Base-by-base conservation (phyloP, 2,329 filamentous ascomycete genomes). In the Phoma herbarum region DNA sequence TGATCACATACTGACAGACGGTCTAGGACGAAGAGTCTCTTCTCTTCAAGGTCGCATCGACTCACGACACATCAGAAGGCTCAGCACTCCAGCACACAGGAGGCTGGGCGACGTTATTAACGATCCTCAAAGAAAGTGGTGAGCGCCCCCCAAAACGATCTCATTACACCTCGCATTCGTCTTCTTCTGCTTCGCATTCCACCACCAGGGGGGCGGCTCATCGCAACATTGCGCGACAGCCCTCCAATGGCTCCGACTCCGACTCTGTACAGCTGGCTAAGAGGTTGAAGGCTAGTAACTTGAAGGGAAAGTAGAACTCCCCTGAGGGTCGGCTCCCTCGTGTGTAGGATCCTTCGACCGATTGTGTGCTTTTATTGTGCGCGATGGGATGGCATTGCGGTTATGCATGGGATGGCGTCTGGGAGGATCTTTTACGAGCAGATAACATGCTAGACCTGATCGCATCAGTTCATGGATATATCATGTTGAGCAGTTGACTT, bases 71-170 rank as follows among this genome's bases (percentile, higher is more conserved):
- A 57, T 86, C 89, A 61, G 91, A 96, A 68, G 89, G 89, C 60
- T 88, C 92, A 74, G 89, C 95, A 75, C 85, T 99, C 68, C 87
- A 93, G 79, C 90, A 92, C 70, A 93, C 90, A 70, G 86, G 90
- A 74, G 95, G 95, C 73, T 99, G 95, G 95, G 91, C 93, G 78
- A 98, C 92, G 59, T 85, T 99, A 74, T 85, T 94, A 80, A 90
- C 91, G 78, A 96, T 99, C 77, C 86, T 98, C 81, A 88, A 95
- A 88, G 91, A 93, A 87, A 93, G 92, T 86, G 92, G 93, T 96
- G 93, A 97, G 91, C 90, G 90, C 87, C 87, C 90, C 86, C 89
- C 88, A 79, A 96, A 95, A 85, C 90, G 83, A 77, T 74, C 74
- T 51, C 71, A 66, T 68, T 63, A 64, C 53, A 67, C 65, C 60